Evolutionary conservation across 345 rosid genomes (phyloP).

Genomic region (Eutrema japonicum): DNA sequence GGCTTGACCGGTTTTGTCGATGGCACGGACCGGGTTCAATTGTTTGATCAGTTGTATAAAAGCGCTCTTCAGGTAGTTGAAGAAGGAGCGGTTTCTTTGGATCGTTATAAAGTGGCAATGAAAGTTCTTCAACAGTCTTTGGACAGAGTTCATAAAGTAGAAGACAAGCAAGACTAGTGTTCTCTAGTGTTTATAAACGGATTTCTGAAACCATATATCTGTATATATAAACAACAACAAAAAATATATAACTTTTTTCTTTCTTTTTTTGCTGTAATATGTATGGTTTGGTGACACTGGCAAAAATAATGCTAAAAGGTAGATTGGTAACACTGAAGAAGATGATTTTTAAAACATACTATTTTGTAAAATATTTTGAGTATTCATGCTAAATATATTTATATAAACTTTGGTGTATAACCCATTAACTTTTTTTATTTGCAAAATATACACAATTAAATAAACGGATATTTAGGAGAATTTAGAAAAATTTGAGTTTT

Average conservation of each 20-base stretch:
- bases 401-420: too few species aligned
- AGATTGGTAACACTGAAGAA: neutral
- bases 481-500: too few species aligned
- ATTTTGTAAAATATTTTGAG: too few species aligned
- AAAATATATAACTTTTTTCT: neutral
- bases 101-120: conserved; percentile 65
- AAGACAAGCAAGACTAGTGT: conserved; percentile 41
- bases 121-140: conserved; percentile 58
- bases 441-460: too few species aligned
- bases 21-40: conserved; percentile 43
- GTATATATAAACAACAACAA: neutral
- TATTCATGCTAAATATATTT: neutral
- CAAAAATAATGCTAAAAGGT: neutral
- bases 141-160: conserved; percentile 57
- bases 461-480: too few species aligned
- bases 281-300: conserved; percentile 8
- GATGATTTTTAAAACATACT: neutral
- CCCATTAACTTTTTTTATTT: too few species aligned
- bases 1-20: conserved; percentile 26
- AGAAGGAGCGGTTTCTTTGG: conserved; percentile 66
- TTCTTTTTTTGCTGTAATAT: conserved; percentile 11
- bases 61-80: conserved; percentile 68
- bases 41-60: conserved; percentile 64
- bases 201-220: conserved; percentile 19
- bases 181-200: conserved; percentile 19